A percentile compares a stretch with the other conserved stretches of the same genome.
phyloP scores from a whole-genome alignment of 2,329 filamentous ascomycete species.

The Onygenales sp. region DNA sequence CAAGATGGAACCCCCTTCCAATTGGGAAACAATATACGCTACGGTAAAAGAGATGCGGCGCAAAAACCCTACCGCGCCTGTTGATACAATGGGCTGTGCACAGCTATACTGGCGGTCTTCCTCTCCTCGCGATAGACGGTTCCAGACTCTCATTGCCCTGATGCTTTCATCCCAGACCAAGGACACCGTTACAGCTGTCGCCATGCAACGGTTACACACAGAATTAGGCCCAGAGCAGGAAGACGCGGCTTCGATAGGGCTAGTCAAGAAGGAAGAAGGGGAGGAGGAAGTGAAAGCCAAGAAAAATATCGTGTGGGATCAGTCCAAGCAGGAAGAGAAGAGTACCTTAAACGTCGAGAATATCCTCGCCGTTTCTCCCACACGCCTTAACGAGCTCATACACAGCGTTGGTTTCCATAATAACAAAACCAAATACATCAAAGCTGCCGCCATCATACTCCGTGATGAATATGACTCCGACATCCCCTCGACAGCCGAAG shows the following conservation, averaged over 20 bases:
- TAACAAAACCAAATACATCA: constrained; percentile 80
- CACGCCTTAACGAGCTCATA: constrained; percentile 63
- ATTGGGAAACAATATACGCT: constrained; percentile 78
- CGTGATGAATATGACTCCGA: constrained; percentile 62
- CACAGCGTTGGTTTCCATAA: constrained; percentile 87
- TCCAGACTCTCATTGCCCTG: constrained; percentile 76
- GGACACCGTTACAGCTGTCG: constrained; percentile 78
- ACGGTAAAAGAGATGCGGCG: constrained; percentile 69
- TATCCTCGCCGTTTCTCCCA: constrained; percentile 61
- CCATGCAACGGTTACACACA: constrained; percentile 68
- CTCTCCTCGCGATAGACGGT: constrained; percentile 52
- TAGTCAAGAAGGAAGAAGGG: constrained; percentile 5
- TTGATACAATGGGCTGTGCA: constrained; percentile 95
- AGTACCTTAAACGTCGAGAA: constrained; percentile 62
- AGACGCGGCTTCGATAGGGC: not conserved
- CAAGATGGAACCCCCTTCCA: constrained; percentile 51
- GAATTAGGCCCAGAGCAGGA: constrained; percentile 45
- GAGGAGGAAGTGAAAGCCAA: constrained; percentile 14
- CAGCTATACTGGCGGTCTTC: constrained; percentile 35
- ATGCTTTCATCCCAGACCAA: constrained; percentile 94
- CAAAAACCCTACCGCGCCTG: constrained; percentile 60
- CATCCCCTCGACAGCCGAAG: constrained; percentile 69
- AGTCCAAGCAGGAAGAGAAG: constrained; percentile 20
- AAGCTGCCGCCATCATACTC: constrained; percentile 63
- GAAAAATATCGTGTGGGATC: constrained; percentile 8